These are phyloP conservation scores for Rhizopogon vinicolor DNA, from an alignment of 768 basidiomycete species.

Conservation along the genomic window DNA sequence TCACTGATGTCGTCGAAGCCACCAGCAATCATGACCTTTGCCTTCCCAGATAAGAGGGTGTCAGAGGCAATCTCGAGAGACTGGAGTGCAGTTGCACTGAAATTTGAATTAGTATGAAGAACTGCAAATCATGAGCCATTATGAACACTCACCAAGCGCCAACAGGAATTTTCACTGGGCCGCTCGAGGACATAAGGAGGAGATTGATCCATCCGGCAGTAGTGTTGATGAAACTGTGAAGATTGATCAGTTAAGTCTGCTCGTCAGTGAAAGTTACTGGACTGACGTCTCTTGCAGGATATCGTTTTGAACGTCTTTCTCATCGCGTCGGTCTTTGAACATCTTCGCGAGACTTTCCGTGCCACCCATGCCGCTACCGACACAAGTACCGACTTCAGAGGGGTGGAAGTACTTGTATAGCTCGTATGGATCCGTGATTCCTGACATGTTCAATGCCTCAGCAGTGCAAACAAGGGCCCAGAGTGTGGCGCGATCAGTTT, in stretches of 20 bases:
- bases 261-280: not conserved
- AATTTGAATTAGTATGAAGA: constrained; percentile 3
- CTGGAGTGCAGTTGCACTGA: constrained; percentile 92
- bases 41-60: constrained; percentile 90
- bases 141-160: constrained; percentile 78
- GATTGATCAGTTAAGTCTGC: constrained; percentile 5
- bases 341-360: constrained; percentile 86
- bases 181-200: constrained; percentile 90
- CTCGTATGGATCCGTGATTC: constrained; percentile 97
- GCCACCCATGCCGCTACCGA: constrained; percentile 99
- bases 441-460: constrained; percentile 94
- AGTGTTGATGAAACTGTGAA: constrained; percentile 91
- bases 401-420: constrained; percentile 96
- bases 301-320: constrained; percentile 97
- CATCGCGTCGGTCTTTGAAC: constrained; percentile 99
- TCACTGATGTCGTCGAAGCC: constrained; percentile 98
- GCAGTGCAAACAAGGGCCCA: constrained; percentile 95
- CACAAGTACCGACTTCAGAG: constrained; percentile 88
- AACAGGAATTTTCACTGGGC: constrained; percentile 98
- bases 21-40: constrained; percentile 98
- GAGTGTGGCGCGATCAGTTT: constrained; percentile 87
- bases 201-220: constrained; percentile 98
- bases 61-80: constrained; percentile 98
- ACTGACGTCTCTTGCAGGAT: constrained; percentile 96
- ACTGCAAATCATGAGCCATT: not conserved